Conservation (phyloP, 768 basidiomycete species). For the Asterophora parasitica region DNA sequence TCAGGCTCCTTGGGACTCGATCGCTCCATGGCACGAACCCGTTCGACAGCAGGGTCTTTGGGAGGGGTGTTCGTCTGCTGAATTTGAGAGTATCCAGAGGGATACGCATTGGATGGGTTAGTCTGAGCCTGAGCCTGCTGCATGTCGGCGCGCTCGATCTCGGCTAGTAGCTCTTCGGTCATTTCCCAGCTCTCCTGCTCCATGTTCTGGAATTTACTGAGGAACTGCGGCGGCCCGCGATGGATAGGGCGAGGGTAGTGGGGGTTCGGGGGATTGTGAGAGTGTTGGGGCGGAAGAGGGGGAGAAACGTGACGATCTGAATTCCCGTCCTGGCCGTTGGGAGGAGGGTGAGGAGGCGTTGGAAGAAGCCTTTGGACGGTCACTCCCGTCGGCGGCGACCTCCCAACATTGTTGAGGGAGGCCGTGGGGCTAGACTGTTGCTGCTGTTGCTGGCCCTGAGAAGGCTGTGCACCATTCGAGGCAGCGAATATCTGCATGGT, state of each 20-base stretch:
- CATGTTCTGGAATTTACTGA: slow-evolving; percentile 47
- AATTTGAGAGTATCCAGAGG: slow-evolving; percentile 22
- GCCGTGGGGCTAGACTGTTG: slow-evolving; percentile 42
- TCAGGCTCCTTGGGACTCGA: slow-evolving; percentile 54
- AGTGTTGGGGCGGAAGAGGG: slow-evolving; percentile 28
- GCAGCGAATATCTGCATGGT: slow-evolving; percentile 49
- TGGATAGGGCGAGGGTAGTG: slow-evolving; percentile 65
- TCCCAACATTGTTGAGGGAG: slow-evolving; percentile 28
- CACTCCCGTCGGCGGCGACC: slow-evolving; percentile 34
- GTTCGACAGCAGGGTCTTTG: slow-evolving; percentile 51
- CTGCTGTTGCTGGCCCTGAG: slow-evolving; percentile 29
- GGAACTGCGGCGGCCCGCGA: slow-evolving; percentile 52
- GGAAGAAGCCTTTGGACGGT: slow-evolving; percentile 34
- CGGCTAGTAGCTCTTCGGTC: slow-evolving; percentile 65
- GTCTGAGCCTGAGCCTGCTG: slow-evolving; percentile 50
- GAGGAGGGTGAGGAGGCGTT: slow-evolving; percentile 41
- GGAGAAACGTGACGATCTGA: slow-evolving; percentile 31
- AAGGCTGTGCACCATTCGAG: slow-evolving; percentile 35
- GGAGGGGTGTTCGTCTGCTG: slow-evolving; percentile 38
- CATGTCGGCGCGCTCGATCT: slow-evolving; percentile 68
- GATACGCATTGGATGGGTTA: slow-evolving; percentile 28
- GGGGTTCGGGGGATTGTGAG: slow-evolving; percentile 29
- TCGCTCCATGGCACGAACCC: slow-evolving; percentile 47
- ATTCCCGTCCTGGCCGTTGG: slow-evolving; percentile 23
- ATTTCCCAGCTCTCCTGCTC: slow-evolving; percentile 58